Base-by-base conservation (phyloP, 768 basidiomycete species). In the Boletus barrowsii region DNA sequence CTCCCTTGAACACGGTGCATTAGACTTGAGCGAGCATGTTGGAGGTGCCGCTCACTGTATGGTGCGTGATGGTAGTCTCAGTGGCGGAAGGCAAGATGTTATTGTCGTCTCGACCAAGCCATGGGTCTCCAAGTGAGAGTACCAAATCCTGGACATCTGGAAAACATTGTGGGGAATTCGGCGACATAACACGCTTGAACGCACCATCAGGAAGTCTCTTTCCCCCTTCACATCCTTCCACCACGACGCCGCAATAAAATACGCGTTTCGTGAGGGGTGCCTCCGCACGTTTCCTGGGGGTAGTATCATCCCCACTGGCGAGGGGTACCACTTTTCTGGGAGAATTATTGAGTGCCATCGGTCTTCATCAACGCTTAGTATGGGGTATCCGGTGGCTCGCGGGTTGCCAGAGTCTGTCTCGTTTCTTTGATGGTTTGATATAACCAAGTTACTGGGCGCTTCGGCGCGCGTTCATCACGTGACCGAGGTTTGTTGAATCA, bases 221-320 rank as follows among this genome's bases (percentile, higher is more conserved):
- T 7, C 87, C 88, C 59, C 82, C 79, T 58, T 87, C 87, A 37
- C 87, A 84, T 48, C 84, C 85, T 73, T 97, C 93, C 30, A 96
- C 86, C 14, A 96, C 90, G 18, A 96, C 89, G 42, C 90, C 90
- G 65, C 89, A 91, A 67, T 88, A 88, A 70, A 95, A 96, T 24
- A 87, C 89, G 66, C 93, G 87, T 68, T 80, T 86, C 7, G 88
- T 94, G 58, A 83, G 62, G 47, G 73, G 69, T 32, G 73, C 64
- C 10, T 63, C 67, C 17, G 71, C 69, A 40, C 79, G 57, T 47
- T 62, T 74, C 42, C 78, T 76, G 40, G 77, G 71, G 26, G 77
- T 75, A 26, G 75, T 64, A 61, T 83, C 84, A 56, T 88, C 83
- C 42, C 86, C 88, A 62, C 74, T 79, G n/a, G 87, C 79, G 32